These are phyloP conservation scores for Nicotiana benthamiana DNA, from an alignment of 257 asterid species.

Conservation along the genomic window DNA sequence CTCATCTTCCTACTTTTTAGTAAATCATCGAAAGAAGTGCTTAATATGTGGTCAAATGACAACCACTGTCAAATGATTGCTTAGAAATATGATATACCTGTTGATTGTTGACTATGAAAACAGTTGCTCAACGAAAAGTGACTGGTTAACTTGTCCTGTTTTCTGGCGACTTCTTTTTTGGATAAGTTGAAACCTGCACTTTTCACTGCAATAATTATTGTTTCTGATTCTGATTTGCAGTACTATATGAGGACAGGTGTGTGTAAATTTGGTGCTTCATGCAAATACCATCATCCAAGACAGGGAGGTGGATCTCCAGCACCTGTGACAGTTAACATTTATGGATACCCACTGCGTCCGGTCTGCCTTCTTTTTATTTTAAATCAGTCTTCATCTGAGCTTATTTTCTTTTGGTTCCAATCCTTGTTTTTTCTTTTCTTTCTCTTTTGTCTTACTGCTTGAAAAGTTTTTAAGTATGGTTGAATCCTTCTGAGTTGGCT, in stretches of 20 bases:
- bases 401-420: neutral
- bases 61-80: neutral
- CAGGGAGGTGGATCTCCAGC: conserved; percentile 64
- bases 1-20: neutral
- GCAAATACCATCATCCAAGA: conserved; percentile 96
- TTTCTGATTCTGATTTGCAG: conserved; percentile 33
- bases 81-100: neutral
- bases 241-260: conserved; percentile 84
- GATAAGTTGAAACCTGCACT: neutral
- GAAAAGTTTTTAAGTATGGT: conserved; percentile 5
- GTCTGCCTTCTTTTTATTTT: conserved; percentile 32
- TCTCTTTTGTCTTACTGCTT: conserved; percentile 6
- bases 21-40: neutral
- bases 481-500: conserved; percentile 16
- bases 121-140: neutral
- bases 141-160: neutral
- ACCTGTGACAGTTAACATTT: conserved; percentile 46
- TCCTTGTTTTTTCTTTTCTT: conserved; percentile 8
- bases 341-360: conserved; percentile 87
- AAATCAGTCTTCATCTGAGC: neutral
- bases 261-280: conserved; percentile 90
- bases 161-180: neutral
- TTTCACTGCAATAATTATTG: conserved; percentile 2
- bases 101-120: neutral
- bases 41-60: neutral